Percentiles rank a stretch among this genome's conserved stretches.
Conservation (phyloP, 352 stramenopile genomes). For the Globisporangium viniferum region DNA sequence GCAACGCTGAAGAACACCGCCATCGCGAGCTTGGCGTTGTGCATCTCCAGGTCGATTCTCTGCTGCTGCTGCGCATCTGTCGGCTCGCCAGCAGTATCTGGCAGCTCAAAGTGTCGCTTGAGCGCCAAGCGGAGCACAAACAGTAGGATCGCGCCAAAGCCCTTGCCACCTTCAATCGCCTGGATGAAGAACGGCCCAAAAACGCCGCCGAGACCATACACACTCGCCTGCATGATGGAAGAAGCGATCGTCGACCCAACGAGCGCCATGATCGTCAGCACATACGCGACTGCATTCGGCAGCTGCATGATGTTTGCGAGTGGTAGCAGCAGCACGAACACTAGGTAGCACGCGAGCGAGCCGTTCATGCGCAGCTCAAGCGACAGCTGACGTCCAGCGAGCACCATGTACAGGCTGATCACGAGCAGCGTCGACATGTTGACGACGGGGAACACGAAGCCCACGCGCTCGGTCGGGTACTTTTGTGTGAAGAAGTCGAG, state of each 20-base stretch:
- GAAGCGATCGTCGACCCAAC: slow-evolving; percentile 63
- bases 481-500: slow-evolving; percentile 67
- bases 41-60: neutral
- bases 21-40: slow-evolving; percentile 45
- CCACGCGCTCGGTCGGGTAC: slow-evolving; percentile 62
- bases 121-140: slow-evolving; percentile 57
- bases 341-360: slow-evolving; percentile 47
- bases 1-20: slow-evolving; percentile 65
- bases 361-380: slow-evolving; percentile 55
- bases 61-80: slow-evolving; percentile 13
- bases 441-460: slow-evolving; percentile 79
- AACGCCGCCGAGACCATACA: slow-evolving; percentile 74
- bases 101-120: slow-evolving; percentile 47
- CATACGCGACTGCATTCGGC: slow-evolving; percentile 42
- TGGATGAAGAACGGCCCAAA: slow-evolving; percentile 78
- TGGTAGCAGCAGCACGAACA: slow-evolving; percentile 56
- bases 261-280: slow-evolving; percentile 54
- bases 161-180: slow-evolving; percentile 75
- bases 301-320: slow-evolving; percentile 59
- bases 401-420: slow-evolving; percentile 79
- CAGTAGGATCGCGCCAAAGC: slow-evolving; percentile 68
- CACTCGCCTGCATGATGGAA: slow-evolving; percentile 68
- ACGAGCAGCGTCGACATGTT: slow-evolving; percentile 84
- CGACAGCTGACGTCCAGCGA: slow-evolving; percentile 59
- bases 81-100: neutral